Base-by-base conservation (phyloP, 176 grass and related monocot genomes). In the Avena insularis region DNA sequence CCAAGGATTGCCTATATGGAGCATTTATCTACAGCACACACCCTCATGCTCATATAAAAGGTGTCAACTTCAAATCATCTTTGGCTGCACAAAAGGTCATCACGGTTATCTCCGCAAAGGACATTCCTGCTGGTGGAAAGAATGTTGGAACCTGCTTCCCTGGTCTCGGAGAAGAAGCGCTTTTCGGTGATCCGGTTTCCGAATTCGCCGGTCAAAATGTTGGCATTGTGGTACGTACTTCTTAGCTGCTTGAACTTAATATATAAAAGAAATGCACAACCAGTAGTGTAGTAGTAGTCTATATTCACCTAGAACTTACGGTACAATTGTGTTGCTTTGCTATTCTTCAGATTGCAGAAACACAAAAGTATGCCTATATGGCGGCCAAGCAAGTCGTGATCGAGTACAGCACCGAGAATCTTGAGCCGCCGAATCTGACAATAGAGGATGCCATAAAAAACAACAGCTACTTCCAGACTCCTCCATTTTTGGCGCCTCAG, bases 1-100 rank as follows among this genome's bases (percentile, higher is more conserved):
- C 91, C 14, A 93, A 89, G 73, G 91, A 97, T 61, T 97, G 95
- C 70, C 92, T 97, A 38, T 95, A 93, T 84, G 95, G 92, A 67
- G 92, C 95, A 54, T 97, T 97, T 88, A 91, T 97, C 71, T 95
- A 93, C 64, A 95, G 95, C 87, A 95, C 87, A 75, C 86, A 88
- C 33, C 92, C 95, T 46, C 82, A 87, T 70, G 95, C 95, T 83
- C 67, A 75, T 35, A 51, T 97, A 57, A 91, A 93, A 31, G 76
- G 82, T 49, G 55, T 95, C 62, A 90, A 53, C n/a, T 88, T 91
- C 77, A 85, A 66, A 35, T 36, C 90, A 82, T 86, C 95, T 82
- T 71, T 92, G 40, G 92, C 92, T 75, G 87, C 90, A 12, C 69
- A 95, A 64, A 95, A 97, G 55, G 35, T 93, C 55, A 64, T 95